Evolutionary conservation across 352 stramenopile genomes (phyloP).

Genomic region (Phytophthora pistaciae): DNA sequence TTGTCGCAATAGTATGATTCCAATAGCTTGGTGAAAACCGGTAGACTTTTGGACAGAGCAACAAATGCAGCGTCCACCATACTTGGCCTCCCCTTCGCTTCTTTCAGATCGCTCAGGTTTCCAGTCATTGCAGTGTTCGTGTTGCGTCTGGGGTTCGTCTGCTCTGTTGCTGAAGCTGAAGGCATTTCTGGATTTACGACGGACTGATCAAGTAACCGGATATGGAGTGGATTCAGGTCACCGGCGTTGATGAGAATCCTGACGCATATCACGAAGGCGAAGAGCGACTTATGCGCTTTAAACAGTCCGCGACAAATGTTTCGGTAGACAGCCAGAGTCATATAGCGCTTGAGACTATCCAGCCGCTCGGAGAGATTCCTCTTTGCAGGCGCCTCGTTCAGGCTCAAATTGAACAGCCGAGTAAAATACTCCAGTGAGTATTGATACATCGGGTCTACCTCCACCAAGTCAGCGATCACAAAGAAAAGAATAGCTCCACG

Average conservation of each 20-base stretch:
- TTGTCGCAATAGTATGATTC: slow-evolving; percentile 58
- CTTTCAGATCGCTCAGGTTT: background rate
- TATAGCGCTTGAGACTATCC: slow-evolving; percentile 44
- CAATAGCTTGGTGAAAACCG: slow-evolving; percentile 40
- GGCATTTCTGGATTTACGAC: slow-evolving; percentile 8
- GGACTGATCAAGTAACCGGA: slow-evolving; percentile 46
- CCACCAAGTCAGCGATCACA: slow-evolving; percentile 60
- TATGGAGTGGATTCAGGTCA: slow-evolving; percentile 44
- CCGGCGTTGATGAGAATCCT: slow-evolving; percentile 58
- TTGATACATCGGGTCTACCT: slow-evolving; percentile 83
- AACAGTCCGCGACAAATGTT: slow-evolving; percentile 84
- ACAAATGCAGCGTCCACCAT: slow-evolving; percentile 34
- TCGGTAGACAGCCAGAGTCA: slow-evolving; percentile 67
- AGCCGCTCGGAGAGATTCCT: slow-evolving; percentile 44
- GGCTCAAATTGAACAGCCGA: slow-evolving; percentile 67
- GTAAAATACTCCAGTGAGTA: slow-evolving; percentile 83
- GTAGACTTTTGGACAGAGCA: slow-evolving; percentile 29
- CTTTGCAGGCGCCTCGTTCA: slow-evolving; percentile 48
- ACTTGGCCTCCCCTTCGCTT: background rate
- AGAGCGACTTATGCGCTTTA: slow-evolving; percentile 69
- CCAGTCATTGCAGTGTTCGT: background rate
- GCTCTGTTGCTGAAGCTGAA: background rate
- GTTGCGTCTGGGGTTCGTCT: background rate
- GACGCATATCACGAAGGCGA: slow-evolving; percentile 67
- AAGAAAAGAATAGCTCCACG: slow-evolving; percentile 81